Conservation (phyloP, 306 rosid species). For the Prosopis cineraria region DNA sequence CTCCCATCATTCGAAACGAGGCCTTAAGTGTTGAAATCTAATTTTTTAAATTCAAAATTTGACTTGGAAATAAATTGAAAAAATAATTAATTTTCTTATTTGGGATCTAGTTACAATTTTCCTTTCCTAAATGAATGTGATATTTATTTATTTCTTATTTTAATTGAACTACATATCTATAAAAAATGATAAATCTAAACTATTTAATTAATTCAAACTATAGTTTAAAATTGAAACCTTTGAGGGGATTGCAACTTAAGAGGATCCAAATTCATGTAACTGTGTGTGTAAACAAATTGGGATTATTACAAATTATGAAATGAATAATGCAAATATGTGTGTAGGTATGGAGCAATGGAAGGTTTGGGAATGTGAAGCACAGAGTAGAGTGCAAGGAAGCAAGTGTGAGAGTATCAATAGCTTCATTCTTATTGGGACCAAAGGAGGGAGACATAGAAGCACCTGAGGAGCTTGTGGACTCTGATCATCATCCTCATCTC, state of each 20-base stretch:
- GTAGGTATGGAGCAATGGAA: conserved; percentile 10
- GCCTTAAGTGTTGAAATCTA: no score
- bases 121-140: background rate
- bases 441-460: background rate
- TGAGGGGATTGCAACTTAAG: background rate
- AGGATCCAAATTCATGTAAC: background rate
- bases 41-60: no score
- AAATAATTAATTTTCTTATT: no score
- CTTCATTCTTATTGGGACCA: conserved; percentile 3
- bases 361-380: background rate
- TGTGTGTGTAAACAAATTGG: no score
- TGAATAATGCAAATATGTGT: background rate
- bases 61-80: no score
- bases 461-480: background rate
- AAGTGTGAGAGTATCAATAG: background rate
- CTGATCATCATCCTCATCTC: background rate
- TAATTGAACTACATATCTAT: background rate
- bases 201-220: no score
- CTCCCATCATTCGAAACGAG: no score
- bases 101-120: no score
- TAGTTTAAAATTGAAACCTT: background rate
- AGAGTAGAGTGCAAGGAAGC: conserved; percentile 6
- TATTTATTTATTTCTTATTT: background rate
- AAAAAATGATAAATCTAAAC: background rate
- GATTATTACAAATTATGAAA: background rate